phyloP scores from a whole-genome alignment of 1,139 yeast species.

The Suhomyces atakaporum region DNA sequence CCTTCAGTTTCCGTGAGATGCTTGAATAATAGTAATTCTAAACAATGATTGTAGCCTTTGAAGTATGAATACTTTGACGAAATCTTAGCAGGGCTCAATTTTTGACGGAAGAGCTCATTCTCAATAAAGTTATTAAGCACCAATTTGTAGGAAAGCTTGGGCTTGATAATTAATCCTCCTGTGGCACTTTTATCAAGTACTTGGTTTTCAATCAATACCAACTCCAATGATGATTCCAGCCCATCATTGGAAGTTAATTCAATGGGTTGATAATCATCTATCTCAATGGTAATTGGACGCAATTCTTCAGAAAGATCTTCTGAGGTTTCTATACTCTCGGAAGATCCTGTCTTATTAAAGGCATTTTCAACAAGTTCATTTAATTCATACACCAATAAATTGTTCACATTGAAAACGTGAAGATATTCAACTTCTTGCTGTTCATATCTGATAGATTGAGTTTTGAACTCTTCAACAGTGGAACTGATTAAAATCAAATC shows the following conservation, averaged over 20 bases:
- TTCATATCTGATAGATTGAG: conserved; percentile 25
- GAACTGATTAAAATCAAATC: conserved; percentile 37
- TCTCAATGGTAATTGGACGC: conserved; percentile 31
- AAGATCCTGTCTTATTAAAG: conserved; percentile 20
- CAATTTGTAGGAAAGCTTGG: conserved; percentile 33
- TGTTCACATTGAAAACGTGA: conserved; percentile 33
- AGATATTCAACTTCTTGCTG: conserved; percentile 21
- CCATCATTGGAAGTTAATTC: conserved; percentile 17
- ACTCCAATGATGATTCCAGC: conserved; percentile 22
- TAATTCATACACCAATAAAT: conserved; percentile 34
- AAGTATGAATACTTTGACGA: conserved; percentile 30
- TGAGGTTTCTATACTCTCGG: conserved; percentile 27
- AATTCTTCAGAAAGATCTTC: conserved; percentile 12
- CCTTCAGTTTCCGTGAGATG: conserved; percentile 20
- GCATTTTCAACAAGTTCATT: conserved; percentile 32
- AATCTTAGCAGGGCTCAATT: conserved; percentile 18
- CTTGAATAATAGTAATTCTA: conserved; percentile 42
- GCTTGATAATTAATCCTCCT: conserved; percentile 25
- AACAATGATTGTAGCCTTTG: conserved; percentile 38
- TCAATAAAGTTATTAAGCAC: conserved; percentile 43
- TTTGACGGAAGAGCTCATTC: conserved; percentile 34
- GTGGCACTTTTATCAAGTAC: conserved; percentile 21
- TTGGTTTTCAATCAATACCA: conserved; percentile 38
- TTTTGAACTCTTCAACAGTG: conserved; percentile 36
- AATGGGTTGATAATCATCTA: conserved; percentile 36